Base-by-base conservation (phyloP, 768 basidiomycete genomes). In the Pulveroboletus ravenelii region DNA sequence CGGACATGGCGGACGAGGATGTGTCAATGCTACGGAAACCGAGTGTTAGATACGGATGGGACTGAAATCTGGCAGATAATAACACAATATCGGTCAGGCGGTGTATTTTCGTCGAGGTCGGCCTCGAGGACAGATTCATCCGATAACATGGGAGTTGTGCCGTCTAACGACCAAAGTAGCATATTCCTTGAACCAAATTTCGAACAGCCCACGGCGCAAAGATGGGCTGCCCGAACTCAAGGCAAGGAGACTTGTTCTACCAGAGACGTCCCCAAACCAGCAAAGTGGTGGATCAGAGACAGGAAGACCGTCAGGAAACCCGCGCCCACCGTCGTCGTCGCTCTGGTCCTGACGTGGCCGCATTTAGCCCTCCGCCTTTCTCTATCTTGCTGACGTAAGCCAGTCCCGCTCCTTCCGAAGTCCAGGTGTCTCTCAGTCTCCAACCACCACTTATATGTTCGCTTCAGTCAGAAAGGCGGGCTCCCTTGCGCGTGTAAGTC, bases 151-250 rank as follows among this genome's bases (percentile, higher is more conserved):
- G 48, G 35, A 42, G n/a, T n/a, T n/a, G n/a, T n/a, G n/a, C n/a
- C n/a, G n/a, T 55, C 41, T 43, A 48, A 29, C 12, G 18, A 34
- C 6, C 18, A n/a, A 27, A 13, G 45, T 55, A 51, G 54, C 51
- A 73, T 88, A 76, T 87, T 73, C 75, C 85, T 68, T 85, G 80
- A 71, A 69, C 85, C 80, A 73, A 90, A 91, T 89, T 91, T 85
- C 86, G 80, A 75, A 75, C 72, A 71, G 72, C 79, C 79, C 81
- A 81, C 55, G 45, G 40, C 32, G 71, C 55, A 52, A 63, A 62
- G 54, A 66, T 72, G 71, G 76, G 76, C 66, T 64, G 71, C 64
- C 75, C 85, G 83, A 88, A 89, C 87, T 89, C 87, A 88, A 87
- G 79, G 85, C 70, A 77, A 85, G 84, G 69, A 29, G 31, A 41